Base-by-base conservation (phyloP, 129 eudicot genomes). In the Flaveria ramosissima region DNA sequence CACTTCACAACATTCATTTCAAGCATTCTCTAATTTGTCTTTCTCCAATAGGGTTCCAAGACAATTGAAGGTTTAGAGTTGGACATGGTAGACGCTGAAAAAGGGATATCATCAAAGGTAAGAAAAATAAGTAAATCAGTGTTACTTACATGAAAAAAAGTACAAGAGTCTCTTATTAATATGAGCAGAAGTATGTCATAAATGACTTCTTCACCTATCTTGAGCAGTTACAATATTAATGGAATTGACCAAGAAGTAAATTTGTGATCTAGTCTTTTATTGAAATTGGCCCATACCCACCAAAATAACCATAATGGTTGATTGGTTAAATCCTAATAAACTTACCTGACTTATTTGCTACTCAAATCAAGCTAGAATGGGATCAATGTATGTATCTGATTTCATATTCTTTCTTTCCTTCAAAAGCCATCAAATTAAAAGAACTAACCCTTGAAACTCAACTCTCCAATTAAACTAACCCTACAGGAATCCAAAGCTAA, bases 21-120 rank as follows among this genome's bases (percentile, higher is more conserved):
- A 56, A 7, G 46, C 24, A 14, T 17, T 24, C 6, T 51, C 21
- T 72, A 23, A 12, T 9, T 26, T n/a, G 2, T 17, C 15, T 74
- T 67, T 24, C 39, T 45, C 39, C 2, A 21, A 26, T 26, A 84
- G 87, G 87, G 87, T 2, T 61, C 82, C 21, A 15, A 36, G n/a
- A 47, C 63, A 53, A 79, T 84, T 61, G 78, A 79, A 84, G 87
- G 87, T 20, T 23, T 84, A 20, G 3, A 47, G 19, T 69, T 84
- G 7, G 42, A 79, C 50, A 43, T 72, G 48, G 50, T 11, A 26
- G 10, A 20, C 66, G 3, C 15, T 0, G 16, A 13, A 39, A 1
- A 73, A 73, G 41, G 57, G 68, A 21, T 24, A n/a, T 8, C 2
- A 15, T 62, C 45, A 67, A 13, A 56, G 26, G 53, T 67, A 56